These are phyloP conservation scores for Candida palmyrensis DNA, from an alignment of 805 yeast species.

Conservation along the genomic window DNA sequence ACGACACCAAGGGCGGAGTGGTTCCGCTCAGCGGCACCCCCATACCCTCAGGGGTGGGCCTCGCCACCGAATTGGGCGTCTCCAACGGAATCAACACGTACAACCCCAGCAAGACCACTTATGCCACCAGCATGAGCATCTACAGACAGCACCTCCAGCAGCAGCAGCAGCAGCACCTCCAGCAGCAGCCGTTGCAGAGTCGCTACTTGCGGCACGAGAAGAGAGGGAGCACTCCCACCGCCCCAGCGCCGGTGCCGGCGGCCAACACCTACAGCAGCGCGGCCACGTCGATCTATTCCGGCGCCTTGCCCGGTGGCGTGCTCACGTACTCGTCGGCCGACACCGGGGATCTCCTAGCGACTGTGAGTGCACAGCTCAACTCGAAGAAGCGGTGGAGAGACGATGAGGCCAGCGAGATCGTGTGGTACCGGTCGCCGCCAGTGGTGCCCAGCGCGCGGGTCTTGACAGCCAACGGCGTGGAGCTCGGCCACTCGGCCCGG, in stretches of 20 bases:
- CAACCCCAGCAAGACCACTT: not conserved
- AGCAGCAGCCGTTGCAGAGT: slow-evolving; percentile 5
- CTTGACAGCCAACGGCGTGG: slow-evolving; percentile 15
- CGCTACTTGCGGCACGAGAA: slow-evolving; percentile 4
- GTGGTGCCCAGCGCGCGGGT: slow-evolving; percentile 23
- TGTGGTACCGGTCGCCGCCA: slow-evolving; percentile 73
- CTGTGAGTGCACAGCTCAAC: slow-evolving; percentile 18
- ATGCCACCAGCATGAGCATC: slow-evolving; percentile 4
- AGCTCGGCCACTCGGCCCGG: slow-evolving; percentile 67
- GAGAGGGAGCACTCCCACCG: slow-evolving; percentile 3
- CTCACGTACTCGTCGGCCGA: slow-evolving; percentile 28
- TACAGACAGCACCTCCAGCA: slow-evolving; percentile 13
- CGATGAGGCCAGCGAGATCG: slow-evolving; percentile 16
- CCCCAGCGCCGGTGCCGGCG: slow-evolving; percentile 9
- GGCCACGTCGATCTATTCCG: slow-evolving; percentile 30
- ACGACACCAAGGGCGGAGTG: slow-evolving; percentile 1
- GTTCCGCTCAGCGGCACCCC: slow-evolving; percentile 2
- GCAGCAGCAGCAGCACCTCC: slow-evolving; percentile 5
- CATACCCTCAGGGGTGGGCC: not conserved
- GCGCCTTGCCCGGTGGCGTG: slow-evolving; percentile 33
- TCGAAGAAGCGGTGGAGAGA: slow-evolving; percentile 16
- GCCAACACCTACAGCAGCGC: slow-evolving; percentile 16
- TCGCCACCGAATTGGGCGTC: not conserved
- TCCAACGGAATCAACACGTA: not conserved
- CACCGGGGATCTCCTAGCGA: slow-evolving; percentile 11